phyloP scores from a whole-genome alignment of 495 filamentous ascomycete species.

The Penicillium lagena region DNA sequence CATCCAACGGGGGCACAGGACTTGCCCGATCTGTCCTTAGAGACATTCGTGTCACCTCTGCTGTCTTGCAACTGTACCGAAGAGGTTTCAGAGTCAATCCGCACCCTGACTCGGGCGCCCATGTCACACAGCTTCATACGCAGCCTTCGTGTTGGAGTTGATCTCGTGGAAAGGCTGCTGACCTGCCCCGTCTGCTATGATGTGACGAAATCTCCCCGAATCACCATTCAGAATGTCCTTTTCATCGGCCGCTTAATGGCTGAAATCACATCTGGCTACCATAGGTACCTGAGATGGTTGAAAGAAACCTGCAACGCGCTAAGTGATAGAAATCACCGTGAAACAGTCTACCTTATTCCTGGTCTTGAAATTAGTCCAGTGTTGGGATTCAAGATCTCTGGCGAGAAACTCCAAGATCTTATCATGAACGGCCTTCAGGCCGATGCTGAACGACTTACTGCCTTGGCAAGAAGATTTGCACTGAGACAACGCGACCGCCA shows the following conservation, averaged over 20 bases:
- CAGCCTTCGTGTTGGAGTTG: constrained; percentile 10
- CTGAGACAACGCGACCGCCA: constrained; percentile 19
- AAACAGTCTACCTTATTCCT: constrained; percentile 10
- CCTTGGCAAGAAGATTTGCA: constrained; percentile 11
- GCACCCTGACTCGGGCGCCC: constrained; percentile 10
- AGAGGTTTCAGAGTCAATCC: constrained; percentile 15
- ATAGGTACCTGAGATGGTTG: constrained; percentile 18
- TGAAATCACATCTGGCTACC: constrained; percentile 16
- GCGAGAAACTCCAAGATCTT: constrained; percentile 9
- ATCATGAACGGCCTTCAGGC: constrained; percentile 13
- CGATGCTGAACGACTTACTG: constrained; percentile 10
- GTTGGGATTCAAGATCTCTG: constrained; percentile 11
- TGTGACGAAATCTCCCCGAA: constrained; percentile 18
- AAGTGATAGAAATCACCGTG: constrained; percentile 2
- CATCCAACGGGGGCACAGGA: not conserved
- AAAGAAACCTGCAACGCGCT: constrained; percentile 10
- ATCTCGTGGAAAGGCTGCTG: constrained; percentile 12
- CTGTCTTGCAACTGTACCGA: constrained; percentile 20
- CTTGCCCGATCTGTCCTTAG: not conserved
- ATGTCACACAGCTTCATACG: constrained; percentile 14
- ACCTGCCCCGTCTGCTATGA: constrained; percentile 20
- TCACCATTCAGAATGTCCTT: constrained; percentile 21
- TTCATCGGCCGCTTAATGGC: constrained; percentile 20
- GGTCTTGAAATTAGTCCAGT: constrained; percentile 8
- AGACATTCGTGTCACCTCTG: constrained; percentile 9